A percentile compares a stretch with the other conserved stretches of the same genome.
Conservation (phyloP, 2,329 filamentous ascomycete species). For the Beauveria scarabaeidicola region DNA sequence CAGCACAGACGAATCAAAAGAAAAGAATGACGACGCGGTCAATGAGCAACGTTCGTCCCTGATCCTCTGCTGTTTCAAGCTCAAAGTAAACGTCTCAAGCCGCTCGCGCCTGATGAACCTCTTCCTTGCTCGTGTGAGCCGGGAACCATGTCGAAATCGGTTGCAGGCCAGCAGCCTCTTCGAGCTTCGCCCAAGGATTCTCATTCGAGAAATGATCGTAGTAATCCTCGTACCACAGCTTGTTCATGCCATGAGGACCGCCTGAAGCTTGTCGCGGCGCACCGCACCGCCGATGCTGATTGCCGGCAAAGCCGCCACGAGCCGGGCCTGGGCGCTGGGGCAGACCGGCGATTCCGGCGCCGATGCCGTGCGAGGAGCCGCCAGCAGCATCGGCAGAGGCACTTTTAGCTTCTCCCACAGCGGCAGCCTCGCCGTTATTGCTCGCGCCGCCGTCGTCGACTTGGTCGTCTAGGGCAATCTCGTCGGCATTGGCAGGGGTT, state of each 20-base stretch:
- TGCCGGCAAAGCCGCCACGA: conserved; percentile 9
- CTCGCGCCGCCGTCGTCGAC: conserved; percentile 11
- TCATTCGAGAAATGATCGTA: conserved; percentile 62
- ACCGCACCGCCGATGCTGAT: conserved; percentile 19
- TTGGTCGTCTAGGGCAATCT: conserved; percentile 37
- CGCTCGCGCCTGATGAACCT: background rate
- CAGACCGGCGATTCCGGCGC: conserved; percentile 25
- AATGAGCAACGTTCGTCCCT: too few relatives aligned
- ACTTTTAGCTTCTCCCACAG: background rate
- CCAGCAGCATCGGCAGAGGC: background rate
- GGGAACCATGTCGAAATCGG: conserved; percentile 38
- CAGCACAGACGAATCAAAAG: background rate
- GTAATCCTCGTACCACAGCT: conserved; percentile 56
- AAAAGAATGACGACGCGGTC: background rate
- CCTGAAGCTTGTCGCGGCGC: conserved; percentile 11
- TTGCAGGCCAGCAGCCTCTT: conserved; percentile 36
- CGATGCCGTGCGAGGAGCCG: conserved; percentile 20
- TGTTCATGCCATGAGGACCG: conserved; percentile 8
- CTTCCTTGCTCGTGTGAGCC: background rate
- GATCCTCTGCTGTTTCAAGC: background rate
- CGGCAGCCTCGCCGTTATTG: background rate
- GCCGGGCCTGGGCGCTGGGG: conserved; percentile 23
- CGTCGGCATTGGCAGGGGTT: conserved; percentile 29
- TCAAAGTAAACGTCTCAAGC: background rate
- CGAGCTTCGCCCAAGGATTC: conserved; percentile 61